Evolutionary conservation across 352 stramenopile genomes (phyloP).

Genomic region (Phytophthora brassicae): DNA sequence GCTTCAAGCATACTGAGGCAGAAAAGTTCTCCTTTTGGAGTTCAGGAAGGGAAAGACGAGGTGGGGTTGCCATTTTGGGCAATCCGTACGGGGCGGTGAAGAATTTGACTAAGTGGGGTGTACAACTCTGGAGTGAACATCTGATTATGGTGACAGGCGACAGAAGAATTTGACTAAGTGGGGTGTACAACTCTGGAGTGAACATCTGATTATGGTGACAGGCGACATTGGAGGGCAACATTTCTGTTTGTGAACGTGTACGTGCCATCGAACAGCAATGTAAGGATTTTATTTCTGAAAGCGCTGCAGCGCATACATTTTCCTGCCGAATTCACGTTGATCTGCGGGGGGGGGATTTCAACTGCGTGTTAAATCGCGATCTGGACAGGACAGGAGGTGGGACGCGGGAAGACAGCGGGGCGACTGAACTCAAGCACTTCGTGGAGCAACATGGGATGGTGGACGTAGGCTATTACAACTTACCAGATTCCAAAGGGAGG

Average conservation of each 20-base stretch:
- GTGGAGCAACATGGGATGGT: background rate
- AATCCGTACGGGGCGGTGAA: slow-evolving; percentile 11
- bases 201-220: slow-evolving; percentile 8
- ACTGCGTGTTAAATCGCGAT: background rate
- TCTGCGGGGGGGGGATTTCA: slow-evolving; percentile 11
- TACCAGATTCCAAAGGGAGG: background rate
- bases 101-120: background rate
- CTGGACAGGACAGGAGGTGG: background rate
- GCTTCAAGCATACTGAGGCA: background rate
- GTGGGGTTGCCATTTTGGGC: slow-evolving; percentile 7
- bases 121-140: slow-evolving; percentile 1
- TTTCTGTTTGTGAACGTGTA: slow-evolving; percentile 14
- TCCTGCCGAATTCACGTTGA: background rate
- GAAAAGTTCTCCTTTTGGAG: background rate
- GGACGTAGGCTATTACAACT: background rate
- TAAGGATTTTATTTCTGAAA: background rate
- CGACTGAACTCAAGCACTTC: background rate
- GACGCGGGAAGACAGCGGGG: background rate
- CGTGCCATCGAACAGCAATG: background rate
- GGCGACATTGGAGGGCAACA: background rate
- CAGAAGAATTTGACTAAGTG: background rate
- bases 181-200: background rate
- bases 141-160: slow-evolving; percentile 6
- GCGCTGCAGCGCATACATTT: background rate
- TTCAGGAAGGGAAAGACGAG: background rate